Evolutionary conservation across 78 protist genomes (phyloP), one percentile per base, ranked within the genome.

Genomic region (Speleostelium caveatum): DNA sequence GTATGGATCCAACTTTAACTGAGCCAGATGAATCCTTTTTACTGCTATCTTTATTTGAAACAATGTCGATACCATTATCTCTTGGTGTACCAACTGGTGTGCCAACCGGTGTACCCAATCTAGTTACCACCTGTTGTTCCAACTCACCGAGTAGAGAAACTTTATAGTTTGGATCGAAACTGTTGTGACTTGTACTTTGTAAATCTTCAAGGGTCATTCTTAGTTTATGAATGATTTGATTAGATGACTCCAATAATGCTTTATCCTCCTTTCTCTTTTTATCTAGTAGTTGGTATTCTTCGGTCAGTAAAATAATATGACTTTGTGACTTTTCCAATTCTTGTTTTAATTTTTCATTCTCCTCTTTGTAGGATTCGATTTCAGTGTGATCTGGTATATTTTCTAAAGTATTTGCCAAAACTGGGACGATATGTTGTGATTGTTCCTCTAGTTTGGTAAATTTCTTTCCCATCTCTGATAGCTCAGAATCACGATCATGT

Each of bases 61-160:
- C 72, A 60, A 49, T 38, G 72, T 35, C 33, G 72, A 28, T 35
- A 30, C 21, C 72, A 21, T 33, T 21, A 63, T 7, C 33, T 28
- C 19, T 62, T 1, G 33, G 26, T 66, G 73, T n/a, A n/a, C n/a
- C n/a, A 39, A 36, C 22, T 66, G 51, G 73, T 66, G 73, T 22
- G 8, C 14, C 8, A 16, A 53, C 30, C 32, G 55, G 24, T 30
- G 89, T 80, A 5, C 89, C 89, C 17, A 80, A 22, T 36, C 89
- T 26, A 6, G 75, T 71, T 32, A 55, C 89, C 7, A 80, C 89
- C 32, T 80, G 77, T 21, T 80, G 89, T 26, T 80, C 89, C n/a
- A 80, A 36, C 36, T 80, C 89, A 14, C 77, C 56, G 41, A 80
- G 62, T 28, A 80, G 39, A 28, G 89, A 80, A 8, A 80, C 12